These are phyloP conservation scores for Podosphaera xanthii DNA, from an alignment of 2,329 filamentous ascomycete species.

Conservation along the genomic window DNA sequence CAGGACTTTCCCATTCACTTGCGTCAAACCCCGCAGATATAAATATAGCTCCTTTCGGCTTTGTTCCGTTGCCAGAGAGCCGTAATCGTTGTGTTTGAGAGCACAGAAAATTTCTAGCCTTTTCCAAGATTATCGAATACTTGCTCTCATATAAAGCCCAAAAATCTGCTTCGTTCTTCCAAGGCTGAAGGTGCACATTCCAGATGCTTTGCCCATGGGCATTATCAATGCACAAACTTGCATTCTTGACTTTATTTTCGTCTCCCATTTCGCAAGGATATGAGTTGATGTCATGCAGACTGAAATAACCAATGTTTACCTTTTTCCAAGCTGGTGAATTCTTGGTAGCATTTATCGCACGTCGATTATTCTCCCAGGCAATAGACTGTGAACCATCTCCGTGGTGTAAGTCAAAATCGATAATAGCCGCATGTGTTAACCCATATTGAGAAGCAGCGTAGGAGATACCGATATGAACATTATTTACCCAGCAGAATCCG, in stretches of 20 bases:
- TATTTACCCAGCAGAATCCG: constrained; percentile 97
- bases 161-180: constrained; percentile 65
- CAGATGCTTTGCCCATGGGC: constrained; percentile 86
- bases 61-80: constrained; percentile 29
- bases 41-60: constrained; percentile 72
- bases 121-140: constrained; percentile 57
- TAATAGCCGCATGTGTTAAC: constrained; percentile 49
- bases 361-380: constrained; percentile 70
- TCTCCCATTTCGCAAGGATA: constrained; percentile 94
- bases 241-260: constrained; percentile 76
- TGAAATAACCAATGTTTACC: constrained; percentile 83
- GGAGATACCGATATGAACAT: constrained; percentile 90
- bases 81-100: constrained; percentile 45
- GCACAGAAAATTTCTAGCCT: constrained; percentile 56
- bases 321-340: constrained; percentile 60
- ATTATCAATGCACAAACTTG: constrained; percentile 82
- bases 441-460: constrained; percentile 68
- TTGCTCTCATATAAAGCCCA: constrained; percentile 68
- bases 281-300: constrained; percentile 93
- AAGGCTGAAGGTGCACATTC: constrained; percentile 84
- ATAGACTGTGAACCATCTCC: constrained; percentile 92
- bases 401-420: constrained; percentile 74
- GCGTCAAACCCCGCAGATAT: constrained; percentile 92
- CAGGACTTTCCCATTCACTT: constrained; percentile 74
- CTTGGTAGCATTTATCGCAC: constrained; percentile 37